phyloP scores from a whole-genome alignment of 257 asterid genomes.

The Forsythia viridissima region DNA sequence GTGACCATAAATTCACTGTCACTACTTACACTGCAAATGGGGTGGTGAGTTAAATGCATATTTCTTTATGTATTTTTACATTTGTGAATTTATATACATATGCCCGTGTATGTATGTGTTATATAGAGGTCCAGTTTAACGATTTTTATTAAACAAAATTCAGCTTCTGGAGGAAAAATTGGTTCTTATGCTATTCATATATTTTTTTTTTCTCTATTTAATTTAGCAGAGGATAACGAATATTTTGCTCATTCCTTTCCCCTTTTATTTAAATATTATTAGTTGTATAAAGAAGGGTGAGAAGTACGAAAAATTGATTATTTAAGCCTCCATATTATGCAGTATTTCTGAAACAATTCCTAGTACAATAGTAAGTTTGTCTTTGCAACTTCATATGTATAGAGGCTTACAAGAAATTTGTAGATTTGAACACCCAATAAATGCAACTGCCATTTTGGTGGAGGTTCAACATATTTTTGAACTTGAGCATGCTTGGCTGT shows the following conservation, averaged over 20 bases:
- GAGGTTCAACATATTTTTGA: neutral
- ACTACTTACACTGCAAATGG: slow-evolving; percentile 57
- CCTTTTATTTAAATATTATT: neutral
- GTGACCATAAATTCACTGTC: slow-evolving; percentile 60
- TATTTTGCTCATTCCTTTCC: neutral
- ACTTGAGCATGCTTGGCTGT: neutral
- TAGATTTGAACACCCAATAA: neutral
- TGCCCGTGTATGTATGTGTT: neutral
- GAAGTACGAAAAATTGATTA: neutral
- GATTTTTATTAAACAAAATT: slow-evolving; percentile 9
- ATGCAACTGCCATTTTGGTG: neutral
- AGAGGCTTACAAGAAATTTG: neutral
- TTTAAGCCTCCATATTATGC: neutral
- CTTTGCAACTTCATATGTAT: neutral
- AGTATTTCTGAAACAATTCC: neutral
- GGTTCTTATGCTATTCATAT: neutral
- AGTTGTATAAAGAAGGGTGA: neutral
- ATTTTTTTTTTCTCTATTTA: neutral
- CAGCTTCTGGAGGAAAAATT: neutral
- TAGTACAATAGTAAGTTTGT: neutral
- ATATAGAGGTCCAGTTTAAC: neutral
- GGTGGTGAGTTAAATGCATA: slow-evolving; percentile 37
- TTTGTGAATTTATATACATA: neutral
- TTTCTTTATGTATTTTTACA: neutral
- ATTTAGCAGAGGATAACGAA: neutral